These are phyloP conservation scores for Emmonsia crescens DNA, from an alignment of 2,329 filamentous ascomycete genomes.

Conservation along the genomic window DNA sequence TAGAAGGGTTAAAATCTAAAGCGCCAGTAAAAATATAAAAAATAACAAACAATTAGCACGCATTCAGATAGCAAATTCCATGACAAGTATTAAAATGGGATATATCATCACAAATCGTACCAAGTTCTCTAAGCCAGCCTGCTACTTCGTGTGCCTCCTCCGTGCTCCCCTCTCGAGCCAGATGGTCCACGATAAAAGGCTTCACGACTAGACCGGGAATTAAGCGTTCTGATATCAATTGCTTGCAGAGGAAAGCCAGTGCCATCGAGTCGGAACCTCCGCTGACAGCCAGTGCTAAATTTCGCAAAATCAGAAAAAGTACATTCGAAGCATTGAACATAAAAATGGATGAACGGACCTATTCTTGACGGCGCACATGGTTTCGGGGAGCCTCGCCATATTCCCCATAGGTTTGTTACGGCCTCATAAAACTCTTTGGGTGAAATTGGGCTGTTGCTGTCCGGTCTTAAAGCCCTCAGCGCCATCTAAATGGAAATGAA, in stretches of 20 bases:
- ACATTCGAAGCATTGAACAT: background rate
- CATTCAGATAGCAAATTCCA: background rate
- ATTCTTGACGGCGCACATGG: background rate
- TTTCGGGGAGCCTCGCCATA: slow-evolving; percentile 37
- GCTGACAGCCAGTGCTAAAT: slow-evolving; percentile 65
- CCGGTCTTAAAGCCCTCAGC: background rate
- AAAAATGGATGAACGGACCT: background rate
- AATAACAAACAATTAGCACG: background rate
- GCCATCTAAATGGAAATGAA: background rate
- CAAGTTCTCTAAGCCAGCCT: slow-evolving; percentile 33
- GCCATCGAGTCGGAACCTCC: slow-evolving; percentile 99
- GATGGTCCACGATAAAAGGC: slow-evolving; percentile 53
- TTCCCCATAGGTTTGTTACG: slow-evolving; percentile 24
- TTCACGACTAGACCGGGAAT: slow-evolving; percentile 27
- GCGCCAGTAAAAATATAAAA: background rate
- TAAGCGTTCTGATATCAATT: slow-evolving; percentile 25
- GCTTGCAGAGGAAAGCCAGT: slow-evolving; percentile 61
- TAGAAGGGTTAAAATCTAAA: slow-evolving; percentile 25
- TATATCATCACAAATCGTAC: slow-evolving; percentile 20
- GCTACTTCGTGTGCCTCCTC: slow-evolving; percentile 45
- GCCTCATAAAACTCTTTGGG: slow-evolving; percentile 39
- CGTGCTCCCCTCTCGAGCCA: slow-evolving; percentile 43
- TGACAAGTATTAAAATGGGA: background rate
- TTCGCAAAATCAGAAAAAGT: background rate
- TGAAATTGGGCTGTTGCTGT: slow-evolving; percentile 23